These are phyloP conservation scores for Leishmania turanica DNA, from an alignment of 208 protist genomes.

Conservation along the genomic window DNA sequence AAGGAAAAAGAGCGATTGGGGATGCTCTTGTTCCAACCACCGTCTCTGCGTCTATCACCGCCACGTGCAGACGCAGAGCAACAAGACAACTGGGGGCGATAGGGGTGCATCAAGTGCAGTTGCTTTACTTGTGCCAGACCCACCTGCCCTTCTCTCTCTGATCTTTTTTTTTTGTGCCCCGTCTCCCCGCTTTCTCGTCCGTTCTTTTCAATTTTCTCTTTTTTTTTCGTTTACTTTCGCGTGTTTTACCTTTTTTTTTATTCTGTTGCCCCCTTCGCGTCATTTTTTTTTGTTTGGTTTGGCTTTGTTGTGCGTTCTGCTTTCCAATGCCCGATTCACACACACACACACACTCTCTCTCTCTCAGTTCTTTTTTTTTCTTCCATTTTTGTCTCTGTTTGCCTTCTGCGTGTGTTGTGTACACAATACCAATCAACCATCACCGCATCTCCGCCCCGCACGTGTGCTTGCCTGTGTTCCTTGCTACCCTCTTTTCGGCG, in stretches of 20 bases:
- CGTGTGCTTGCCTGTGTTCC: background rate
- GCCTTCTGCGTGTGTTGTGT: background rate
- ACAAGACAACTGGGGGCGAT: background rate
- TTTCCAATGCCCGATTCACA: background rate
- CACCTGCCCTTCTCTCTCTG: background rate
- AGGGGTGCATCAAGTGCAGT: constrained; percentile 2
- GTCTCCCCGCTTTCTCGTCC: background rate
- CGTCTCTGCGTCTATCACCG: background rate
- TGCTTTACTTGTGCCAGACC: background rate
- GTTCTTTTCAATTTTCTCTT: background rate
- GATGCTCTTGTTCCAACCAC: background rate
- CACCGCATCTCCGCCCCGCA: background rate
- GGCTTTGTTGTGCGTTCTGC: background rate
- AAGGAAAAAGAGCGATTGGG: background rate
- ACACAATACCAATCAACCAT: background rate
- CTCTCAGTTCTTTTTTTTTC: background rate
- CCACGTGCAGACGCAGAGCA: background rate
- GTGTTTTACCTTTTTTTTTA: background rate
- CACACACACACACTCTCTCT: constrained; percentile 2
- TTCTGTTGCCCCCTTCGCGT: background rate
- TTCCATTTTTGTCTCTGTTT: background rate
- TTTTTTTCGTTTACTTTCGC: constrained; percentile 4
- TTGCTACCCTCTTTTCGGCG: background rate
- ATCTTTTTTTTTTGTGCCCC: background rate
- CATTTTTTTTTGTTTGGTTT: constrained; percentile 10